These are phyloP conservation scores for Kockiozyma suomiensis DNA, from an alignment of 805 yeast species.

Conservation along the genomic window DNA sequence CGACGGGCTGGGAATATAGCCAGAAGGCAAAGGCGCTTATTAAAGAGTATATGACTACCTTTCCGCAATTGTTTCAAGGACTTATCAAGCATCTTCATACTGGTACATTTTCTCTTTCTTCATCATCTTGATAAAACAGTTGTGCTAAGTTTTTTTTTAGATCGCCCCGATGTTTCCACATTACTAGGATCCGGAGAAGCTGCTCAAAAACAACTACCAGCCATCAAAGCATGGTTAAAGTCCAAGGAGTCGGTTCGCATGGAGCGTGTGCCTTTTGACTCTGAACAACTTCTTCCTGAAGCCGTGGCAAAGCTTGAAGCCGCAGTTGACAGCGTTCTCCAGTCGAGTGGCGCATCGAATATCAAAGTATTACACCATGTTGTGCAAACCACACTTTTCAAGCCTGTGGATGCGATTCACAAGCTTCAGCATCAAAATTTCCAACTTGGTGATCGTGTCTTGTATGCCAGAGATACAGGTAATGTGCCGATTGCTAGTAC, in stretches of 20 bases:
- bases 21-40: constrained; percentile 70
- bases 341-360: constrained; percentile 37
- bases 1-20: constrained; percentile 80
- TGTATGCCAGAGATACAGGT: constrained; percentile 82
- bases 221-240: constrained; percentile 49
- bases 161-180: constrained; percentile 14
- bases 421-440: constrained; percentile 75
- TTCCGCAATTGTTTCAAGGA: constrained; percentile 60
- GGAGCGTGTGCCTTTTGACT: constrained; percentile 68
- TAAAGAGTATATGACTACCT: constrained; percentile 59
- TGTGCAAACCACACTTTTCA: constrained; percentile 79
- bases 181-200: constrained; percentile 36
- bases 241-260: constrained; percentile 44
- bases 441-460: constrained; percentile 84
- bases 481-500: constrained; percentile 83
- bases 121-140: background rate
- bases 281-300: constrained; percentile 72
- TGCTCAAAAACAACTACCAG: constrained; percentile 38
- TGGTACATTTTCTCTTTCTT: background rate
- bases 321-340: constrained; percentile 48
- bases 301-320: constrained; percentile 70
- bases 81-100: constrained; percentile 41
- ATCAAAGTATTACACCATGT: constrained; percentile 67
- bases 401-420: constrained; percentile 72
- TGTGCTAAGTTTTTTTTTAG: background rate